Base-by-base conservation (phyloP, 805 yeast species). In the Lipomyces spencermartinsiae region DNA sequence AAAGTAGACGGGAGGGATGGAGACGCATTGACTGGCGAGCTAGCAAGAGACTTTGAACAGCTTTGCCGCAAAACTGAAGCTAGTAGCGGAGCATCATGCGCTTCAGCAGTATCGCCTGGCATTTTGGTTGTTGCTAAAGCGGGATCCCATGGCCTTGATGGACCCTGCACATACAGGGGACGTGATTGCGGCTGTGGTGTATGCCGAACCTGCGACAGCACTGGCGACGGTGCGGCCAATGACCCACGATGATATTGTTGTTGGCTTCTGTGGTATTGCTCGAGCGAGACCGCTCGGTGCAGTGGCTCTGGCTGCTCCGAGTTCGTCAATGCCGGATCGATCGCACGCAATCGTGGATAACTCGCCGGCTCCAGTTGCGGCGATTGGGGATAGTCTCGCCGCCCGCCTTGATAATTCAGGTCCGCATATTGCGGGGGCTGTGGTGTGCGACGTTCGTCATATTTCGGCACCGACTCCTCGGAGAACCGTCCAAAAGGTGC, bases 251-350 rank as follows among this genome's bases (percentile, higher is more conserved):
- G 58, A 34, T 55, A 55, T 34, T 55, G 19, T 19, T 55, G 58
- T 22, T 55, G 58, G 19, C 58, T 55, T 55, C 35, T 55, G 58
- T 55, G 58, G 43, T 55, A 55, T 31, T 55, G 37, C 8, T 55
- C 58, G 4, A 55, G 58, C 8, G 49, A 43, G 22, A 43, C 8
- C 49, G n/a, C 49, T 19, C n/a, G 49, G 10, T 43, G 49, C 19
- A 37, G 43, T 37, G 12, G 43, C 43, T 12, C 16, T 37, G 43
- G 16, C 43, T 19, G 22, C 22, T 43, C 49, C 49, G 49, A 43
- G 16, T 3, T 43, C 19, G 8, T 43, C n/a, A 43, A 43, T 9
- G 49, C 19, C 49, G 49, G 49, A 43, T 43, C 49, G 49, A 43
- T 12, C 4, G 49, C n/a, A 43, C 22, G 22, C 22, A 43, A n/a